Conservation (phyloP, 805 yeast genomes). For the Saturnispora saitoi region DNA sequence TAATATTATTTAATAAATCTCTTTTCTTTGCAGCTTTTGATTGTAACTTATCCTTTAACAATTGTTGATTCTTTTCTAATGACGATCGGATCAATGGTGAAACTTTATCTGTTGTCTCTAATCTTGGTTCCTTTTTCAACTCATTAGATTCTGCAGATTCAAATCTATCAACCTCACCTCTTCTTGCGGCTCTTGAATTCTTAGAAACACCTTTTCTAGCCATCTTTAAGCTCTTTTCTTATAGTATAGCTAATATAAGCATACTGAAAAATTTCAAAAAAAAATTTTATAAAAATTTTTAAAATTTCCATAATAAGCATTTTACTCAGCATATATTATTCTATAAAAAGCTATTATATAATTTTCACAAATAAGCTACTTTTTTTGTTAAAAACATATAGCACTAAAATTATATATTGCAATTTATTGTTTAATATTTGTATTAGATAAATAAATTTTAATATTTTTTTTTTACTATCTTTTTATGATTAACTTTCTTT, state of each 20-base stretch:
- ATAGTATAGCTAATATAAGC: background rate
- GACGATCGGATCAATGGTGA: slow-evolving; percentile 60
- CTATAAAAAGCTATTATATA: too few relatives aligned
- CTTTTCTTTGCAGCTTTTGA: slow-evolving; percentile 23
- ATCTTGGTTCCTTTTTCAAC: slow-evolving; percentile 46
- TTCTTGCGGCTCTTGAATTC: slow-evolving; percentile 70
- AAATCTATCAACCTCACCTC: slow-evolving; percentile 41
- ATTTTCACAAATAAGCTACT: too few relatives aligned
- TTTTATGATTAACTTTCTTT: background rate
- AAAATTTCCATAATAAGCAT: background rate
- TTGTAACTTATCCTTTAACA: slow-evolving; percentile 48
- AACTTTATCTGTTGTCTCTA: slow-evolving; percentile 49
- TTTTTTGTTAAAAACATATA: too few relatives aligned
- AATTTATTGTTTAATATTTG: too few relatives aligned
- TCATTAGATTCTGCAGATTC: slow-evolving; percentile 34
- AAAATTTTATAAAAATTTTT: background rate
- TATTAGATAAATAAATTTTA: background rate
- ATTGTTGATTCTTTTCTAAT: slow-evolving; percentile 49
- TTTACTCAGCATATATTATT: background rate
- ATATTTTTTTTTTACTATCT: background rate
- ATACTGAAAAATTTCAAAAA: background rate
- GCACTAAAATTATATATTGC: too few relatives aligned
- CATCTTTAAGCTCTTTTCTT: slow-evolving; percentile 4
- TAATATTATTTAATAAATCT: background rate
- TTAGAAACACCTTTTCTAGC: slow-evolving; percentile 38